Base-by-base conservation (phyloP, 805 yeast species). In the Lipomyces yamanashiensis region DNA sequence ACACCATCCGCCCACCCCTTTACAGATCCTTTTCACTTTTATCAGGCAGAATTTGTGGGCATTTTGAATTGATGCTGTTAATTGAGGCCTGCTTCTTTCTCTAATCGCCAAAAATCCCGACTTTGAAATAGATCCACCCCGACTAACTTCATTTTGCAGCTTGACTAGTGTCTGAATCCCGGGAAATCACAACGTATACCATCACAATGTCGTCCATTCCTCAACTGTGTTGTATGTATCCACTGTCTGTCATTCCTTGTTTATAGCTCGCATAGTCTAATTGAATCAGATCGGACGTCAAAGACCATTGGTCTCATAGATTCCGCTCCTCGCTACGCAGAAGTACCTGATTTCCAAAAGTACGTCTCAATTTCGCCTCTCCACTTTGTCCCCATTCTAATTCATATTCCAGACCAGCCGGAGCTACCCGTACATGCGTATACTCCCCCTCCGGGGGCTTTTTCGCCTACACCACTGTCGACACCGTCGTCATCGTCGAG, bases 391-490 rank as follows among this genome's bases (percentile, higher is more conserved):
- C 23, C 17, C 9, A 7, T 8, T 4, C 56, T 45, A 33, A 34
- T 36, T 12, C 13, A 17, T 15, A 13, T 9, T 15, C 21, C 15
- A 64, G 64, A 19, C 71, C 66, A 8, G 36, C 66, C 17, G 64
- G 68, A 12, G 66, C 61, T 49, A 62, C 88, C 62, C 84, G 91
- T 68, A 80, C 82, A 52, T 84, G 92, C 44, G 76, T 79, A 52
- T 89, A 90, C 74, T 85, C 92, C 23, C 81, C 88, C 53, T 81
- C 85, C 71, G 96, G 96, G 36, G 72, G 79, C 52, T 81, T 78
- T 60, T 87, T 90, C 74, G 92, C 92, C 28, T 90, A 84, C 76
- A 83, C 93, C 17, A 88, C 87, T 73, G 89, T 89, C 33, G 76
- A 79, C 44, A 68, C 78, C 58, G 89, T 89, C 55, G 77, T 80